These are phyloP conservation scores for Pythium guiyangense DNA, from an alignment of 352 stramenopile genomes.

Conservation along the genomic window DNA sequence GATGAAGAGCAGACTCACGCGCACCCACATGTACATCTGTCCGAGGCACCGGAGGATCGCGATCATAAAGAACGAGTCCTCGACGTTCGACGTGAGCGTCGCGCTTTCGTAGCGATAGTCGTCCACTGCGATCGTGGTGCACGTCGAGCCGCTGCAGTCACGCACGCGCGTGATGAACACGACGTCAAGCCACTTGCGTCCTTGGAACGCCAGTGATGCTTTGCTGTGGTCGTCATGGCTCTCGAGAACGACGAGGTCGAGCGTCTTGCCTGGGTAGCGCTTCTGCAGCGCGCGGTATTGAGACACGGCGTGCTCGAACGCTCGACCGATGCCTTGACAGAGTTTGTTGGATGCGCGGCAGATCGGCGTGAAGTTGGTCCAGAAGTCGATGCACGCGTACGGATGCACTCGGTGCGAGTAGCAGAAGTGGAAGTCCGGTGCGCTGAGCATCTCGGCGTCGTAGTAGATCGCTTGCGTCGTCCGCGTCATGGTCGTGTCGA, in stretches of 20 bases:
- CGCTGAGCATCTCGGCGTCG: not conserved
- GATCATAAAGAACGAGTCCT: constrained; percentile 5
- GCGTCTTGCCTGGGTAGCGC: constrained; percentile 1
- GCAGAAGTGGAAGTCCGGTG: constrained; percentile 2
- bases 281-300: not conserved
- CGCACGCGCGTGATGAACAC: constrained; percentile 2
- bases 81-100: constrained; percentile 1
- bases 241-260: constrained; percentile 5
- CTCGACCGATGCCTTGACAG: not conserved
- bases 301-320: not conserved
- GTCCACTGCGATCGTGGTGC: constrained; percentile 9
- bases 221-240: constrained; percentile 3
- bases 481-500: constrained; percentile 4
- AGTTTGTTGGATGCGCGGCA: not conserved
- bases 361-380: constrained; percentile 5
- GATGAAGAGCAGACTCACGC: constrained; percentile 10
- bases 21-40: constrained; percentile 14
- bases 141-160: constrained; percentile 10
- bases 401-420: not conserved
- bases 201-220: constrained; percentile 1
- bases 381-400: constrained; percentile 8
- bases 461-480: constrained; percentile 18
- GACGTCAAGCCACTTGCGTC: constrained; percentile 1
- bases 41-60: constrained; percentile 8
- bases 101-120: constrained; percentile 15